A percentile compares a stretch with the other conserved stretches of the same genome.
These are phyloP conservation scores for Citrus cavaleriei DNA, from an alignment of 345 rosid genomes.

Conservation along the genomic window DNA sequence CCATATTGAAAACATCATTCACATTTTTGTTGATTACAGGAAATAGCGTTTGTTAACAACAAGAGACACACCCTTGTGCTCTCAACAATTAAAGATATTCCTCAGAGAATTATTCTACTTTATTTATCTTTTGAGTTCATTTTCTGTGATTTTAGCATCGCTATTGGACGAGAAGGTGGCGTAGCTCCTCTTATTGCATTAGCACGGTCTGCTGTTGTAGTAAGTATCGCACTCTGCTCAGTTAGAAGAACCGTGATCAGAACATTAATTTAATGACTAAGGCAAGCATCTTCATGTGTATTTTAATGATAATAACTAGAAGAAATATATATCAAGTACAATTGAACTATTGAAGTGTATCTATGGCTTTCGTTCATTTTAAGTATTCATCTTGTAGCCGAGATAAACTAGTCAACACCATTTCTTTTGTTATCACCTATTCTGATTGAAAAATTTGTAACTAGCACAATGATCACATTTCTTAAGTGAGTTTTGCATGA, in stretches of 20 bases:
- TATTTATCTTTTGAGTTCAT: not conserved
- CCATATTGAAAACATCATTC: not conserved
- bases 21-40: not conserved
- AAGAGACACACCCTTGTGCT: not conserved
- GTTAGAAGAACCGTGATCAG: slow-evolving; percentile 1
- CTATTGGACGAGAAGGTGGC: slow-evolving; percentile 43
- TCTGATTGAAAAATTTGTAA: not conserved
- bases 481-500: not conserved
- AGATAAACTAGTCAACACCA: not conserved
- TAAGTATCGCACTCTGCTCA: slow-evolving; percentile 11
- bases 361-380: not conserved
- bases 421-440: not conserved
- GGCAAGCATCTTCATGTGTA: not conserved
- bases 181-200: slow-evolving; percentile 35
- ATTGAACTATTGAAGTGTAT: not conserved
- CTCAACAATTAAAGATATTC: not conserved
- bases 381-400: not conserved
- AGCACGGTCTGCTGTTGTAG: slow-evolving; percentile 30
- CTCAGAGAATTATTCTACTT: not conserved
- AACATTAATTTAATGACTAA: not conserved
- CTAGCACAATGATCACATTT: not conserved
- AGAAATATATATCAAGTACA: not conserved
- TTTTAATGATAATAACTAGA: not conserved
- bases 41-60: not conserved
- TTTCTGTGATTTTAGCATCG: slow-evolving; percentile 26